A percentile compares a stretch with the other conserved stretches of the same genome.
phyloP scores from a whole-genome alignment of 2,329 filamentous ascomycete genomes.

The Sarocladium brachiariae region DNA sequence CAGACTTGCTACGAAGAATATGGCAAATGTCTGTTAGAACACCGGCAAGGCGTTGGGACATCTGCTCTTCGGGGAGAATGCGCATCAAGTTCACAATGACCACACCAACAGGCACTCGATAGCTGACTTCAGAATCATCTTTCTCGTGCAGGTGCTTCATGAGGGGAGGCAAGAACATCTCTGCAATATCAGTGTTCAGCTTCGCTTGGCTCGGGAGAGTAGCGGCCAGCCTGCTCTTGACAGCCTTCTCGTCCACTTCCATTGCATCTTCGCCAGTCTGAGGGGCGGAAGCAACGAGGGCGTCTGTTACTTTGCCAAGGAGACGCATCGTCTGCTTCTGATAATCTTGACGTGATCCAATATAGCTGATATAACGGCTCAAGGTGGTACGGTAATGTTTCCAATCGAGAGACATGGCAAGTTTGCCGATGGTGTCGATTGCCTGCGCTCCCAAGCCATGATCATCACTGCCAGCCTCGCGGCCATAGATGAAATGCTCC shows the following conservation, averaged over 20 bases:
- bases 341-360: constrained; percentile 71
- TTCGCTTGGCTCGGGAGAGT: constrained; percentile 63
- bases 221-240: constrained; percentile 42
- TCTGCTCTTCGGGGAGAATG: constrained; percentile 65
- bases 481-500: constrained; percentile 89
- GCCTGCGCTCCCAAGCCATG: constrained; percentile 84
- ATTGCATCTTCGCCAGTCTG: constrained; percentile 30
- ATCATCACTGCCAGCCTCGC: constrained; percentile 65
- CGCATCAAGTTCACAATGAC: constrained; percentile 83
- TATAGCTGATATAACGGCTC: constrained; percentile 74
- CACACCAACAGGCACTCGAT: constrained; percentile 83
- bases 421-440: constrained; percentile 67
- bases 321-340: constrained; percentile 83
- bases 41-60: constrained; percentile 68
- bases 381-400: constrained; percentile 81
- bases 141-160: constrained; percentile 87
- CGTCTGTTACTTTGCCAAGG: constrained; percentile 73
- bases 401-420: constrained; percentile 79
- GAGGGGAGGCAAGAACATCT: constrained; percentile 71
- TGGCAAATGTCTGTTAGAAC: constrained; percentile 89
- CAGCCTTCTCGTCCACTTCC: constrained; percentile 30
- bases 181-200: constrained; percentile 63
- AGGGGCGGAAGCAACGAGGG: constrained; percentile 52
- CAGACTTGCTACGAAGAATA: constrained; percentile 81
- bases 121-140: constrained; percentile 88